Conservation (phyloP, 2,329 filamentous ascomycete genomes). For the Colletotrichum filicis region DNA sequence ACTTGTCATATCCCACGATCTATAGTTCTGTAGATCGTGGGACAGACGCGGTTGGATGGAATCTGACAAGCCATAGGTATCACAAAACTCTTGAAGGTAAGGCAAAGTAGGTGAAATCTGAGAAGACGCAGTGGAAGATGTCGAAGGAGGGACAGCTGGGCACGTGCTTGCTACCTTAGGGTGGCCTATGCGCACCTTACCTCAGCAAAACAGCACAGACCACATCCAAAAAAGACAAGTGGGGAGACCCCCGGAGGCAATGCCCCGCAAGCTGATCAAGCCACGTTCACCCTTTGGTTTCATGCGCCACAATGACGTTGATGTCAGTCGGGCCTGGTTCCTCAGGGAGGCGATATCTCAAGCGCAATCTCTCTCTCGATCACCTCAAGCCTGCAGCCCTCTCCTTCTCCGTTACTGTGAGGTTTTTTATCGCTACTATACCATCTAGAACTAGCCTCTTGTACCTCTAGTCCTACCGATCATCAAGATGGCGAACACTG, state of each 20-base stretch:
- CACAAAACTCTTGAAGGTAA: no score
- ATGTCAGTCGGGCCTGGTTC: constrained; percentile 21
- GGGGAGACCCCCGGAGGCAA: background rate
- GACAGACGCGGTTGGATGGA: no score
- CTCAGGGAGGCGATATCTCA: background rate
- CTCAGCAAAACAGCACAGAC: background rate
- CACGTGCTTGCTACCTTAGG: background rate
- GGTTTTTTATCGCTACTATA: background rate
- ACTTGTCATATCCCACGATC: background rate
- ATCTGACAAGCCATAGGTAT: background rate
- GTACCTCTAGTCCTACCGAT: background rate
- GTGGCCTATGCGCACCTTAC: background rate
- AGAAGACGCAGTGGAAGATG: background rate
- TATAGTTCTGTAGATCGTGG: background rate
- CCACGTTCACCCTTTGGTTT: constrained; percentile 39
- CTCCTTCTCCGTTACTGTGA: background rate
- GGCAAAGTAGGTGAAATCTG: background rate
- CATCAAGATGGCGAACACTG: constrained; percentile 38
- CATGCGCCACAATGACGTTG: constrained; percentile 57
- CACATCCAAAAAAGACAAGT: background rate
- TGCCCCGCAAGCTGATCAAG: constrained; percentile 35
- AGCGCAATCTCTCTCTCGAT: constrained; percentile 5
- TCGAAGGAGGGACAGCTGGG: background rate
- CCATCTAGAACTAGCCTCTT: background rate
- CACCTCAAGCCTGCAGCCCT: constrained; percentile 4